phyloP scores from a whole-genome alignment of 202 grass and related monocot species.

The Zoysia matrella region DNA sequence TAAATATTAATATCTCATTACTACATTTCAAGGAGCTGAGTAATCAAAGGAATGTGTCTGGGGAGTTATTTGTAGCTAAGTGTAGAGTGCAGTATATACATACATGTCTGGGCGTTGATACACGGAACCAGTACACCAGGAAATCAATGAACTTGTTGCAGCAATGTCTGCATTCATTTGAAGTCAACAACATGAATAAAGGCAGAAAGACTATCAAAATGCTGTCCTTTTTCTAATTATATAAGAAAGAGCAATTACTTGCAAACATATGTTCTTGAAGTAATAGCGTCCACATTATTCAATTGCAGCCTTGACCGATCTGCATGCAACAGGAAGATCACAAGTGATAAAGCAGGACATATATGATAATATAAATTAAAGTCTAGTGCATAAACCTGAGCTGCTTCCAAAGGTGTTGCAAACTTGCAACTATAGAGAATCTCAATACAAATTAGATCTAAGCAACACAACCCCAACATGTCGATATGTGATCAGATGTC shows the following conservation, averaged over 20 bases:
- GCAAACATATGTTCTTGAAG: constrained; percentile 74
- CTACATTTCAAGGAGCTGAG: background rate
- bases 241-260: constrained; percentile 61
- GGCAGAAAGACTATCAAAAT: constrained; percentile 8
- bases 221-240: background rate
- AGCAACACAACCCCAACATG: background rate
- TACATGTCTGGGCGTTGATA: constrained; percentile 71
- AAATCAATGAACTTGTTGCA: constrained; percentile 75
- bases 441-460: background rate
- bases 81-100: constrained; percentile 29
- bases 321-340: constrained; percentile 50
- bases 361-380: background rate
- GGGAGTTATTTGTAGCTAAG: background rate
- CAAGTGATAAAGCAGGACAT: constrained; percentile 17
- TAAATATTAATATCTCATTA: constrained; percentile 6
- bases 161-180: constrained; percentile 77
- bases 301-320: constrained; percentile 76
- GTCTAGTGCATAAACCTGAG: constrained; percentile 15
- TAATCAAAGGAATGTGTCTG: constrained; percentile 23
- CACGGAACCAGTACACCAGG: constrained; percentile 80
- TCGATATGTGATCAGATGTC: background rate
- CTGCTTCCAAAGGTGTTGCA: background rate
- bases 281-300: constrained; percentile 68
- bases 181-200: constrained; percentile 29
- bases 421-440: background rate